These are phyloP conservation scores for Fibroporia radiculosa DNA, from an alignment of 768 basidiomycete genomes.

Conservation along the genomic window DNA sequence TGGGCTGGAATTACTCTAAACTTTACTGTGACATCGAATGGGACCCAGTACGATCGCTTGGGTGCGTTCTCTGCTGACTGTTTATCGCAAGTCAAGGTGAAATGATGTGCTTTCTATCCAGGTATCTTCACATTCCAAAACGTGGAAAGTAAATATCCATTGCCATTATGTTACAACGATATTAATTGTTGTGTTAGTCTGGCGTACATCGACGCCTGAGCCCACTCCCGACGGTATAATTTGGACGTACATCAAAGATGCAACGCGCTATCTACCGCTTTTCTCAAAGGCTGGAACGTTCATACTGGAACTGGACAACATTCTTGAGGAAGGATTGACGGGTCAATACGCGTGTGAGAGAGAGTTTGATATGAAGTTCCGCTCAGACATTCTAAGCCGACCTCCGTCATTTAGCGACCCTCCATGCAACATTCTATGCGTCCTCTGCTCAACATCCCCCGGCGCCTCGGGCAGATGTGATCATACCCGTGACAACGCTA, in stretches of 20 bases:
- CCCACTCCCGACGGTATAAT: constrained; percentile 62
- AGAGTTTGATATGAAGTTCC: no score
- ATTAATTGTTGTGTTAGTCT: constrained; percentile 35
- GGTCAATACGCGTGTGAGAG: constrained; percentile 66
- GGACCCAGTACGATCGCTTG: constrained; percentile 65
- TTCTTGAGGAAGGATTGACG: constrained; percentile 46
- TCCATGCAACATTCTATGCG: constrained; percentile 66
- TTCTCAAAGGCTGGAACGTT: constrained; percentile 63
- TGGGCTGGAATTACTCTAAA: constrained; percentile 74
- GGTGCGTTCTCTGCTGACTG: constrained; percentile 3
- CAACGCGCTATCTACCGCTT: constrained; percentile 62
- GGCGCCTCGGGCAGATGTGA: constrained; percentile 50
- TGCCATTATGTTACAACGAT: background rate
- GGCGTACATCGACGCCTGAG: constrained; percentile 78
- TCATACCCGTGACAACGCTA: constrained; percentile 65
- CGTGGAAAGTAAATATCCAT: constrained; percentile 54
- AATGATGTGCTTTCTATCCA: background rate
- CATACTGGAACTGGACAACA: constrained; percentile 67
- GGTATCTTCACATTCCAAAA: constrained; percentile 71
- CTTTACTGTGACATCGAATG: constrained; percentile 72
- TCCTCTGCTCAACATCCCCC: constrained; percentile 50
- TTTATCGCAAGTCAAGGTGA: background rate
- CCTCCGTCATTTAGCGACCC: constrained; percentile 51
- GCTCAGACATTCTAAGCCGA: background rate
- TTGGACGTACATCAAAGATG: constrained; percentile 74